Conservation (phyloP, 257 asterid species). For the Scutellaria galericulata region DNA sequence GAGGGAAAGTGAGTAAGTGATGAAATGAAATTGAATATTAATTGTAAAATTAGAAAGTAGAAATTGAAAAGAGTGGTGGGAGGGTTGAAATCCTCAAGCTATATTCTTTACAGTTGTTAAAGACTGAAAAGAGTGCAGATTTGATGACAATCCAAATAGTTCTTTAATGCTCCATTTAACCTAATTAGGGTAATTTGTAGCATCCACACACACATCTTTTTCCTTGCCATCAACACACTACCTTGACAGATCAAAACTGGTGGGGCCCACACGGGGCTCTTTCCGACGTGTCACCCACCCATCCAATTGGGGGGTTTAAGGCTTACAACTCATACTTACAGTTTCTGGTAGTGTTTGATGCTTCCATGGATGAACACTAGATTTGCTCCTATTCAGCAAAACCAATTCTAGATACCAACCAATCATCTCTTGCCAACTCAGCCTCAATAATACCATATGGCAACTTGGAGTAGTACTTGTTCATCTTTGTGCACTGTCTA, state of each 20-base stretch:
- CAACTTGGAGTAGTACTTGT: neutral
- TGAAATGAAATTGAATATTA: neutral
- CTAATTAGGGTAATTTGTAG: slow-evolving; percentile 35
- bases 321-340: slow-evolving; percentile 49
- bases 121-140: slow-evolving; percentile 33
- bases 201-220: slow-evolving; percentile 14
- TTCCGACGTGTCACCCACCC: slow-evolving; percentile 61
- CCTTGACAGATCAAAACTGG: neutral
- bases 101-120: slow-evolving; percentile 51
- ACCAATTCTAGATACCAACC: slow-evolving; percentile 34
- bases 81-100: slow-evolving; percentile 28
- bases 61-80: slow-evolving; percentile 22
- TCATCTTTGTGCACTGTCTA: neutral
- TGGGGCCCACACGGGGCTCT: slow-evolving; percentile 32
- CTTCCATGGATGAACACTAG: slow-evolving; percentile 36
- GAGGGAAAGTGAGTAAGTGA: slow-evolving; percentile 22
- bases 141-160: slow-evolving; percentile 30
- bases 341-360: slow-evolving; percentile 37
- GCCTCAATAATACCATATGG: slow-evolving; percentile 27
- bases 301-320: slow-evolving; percentile 54
- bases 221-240: slow-evolving; percentile 12
- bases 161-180: slow-evolving; percentile 44
- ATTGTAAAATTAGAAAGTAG: neutral
- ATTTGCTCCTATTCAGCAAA: slow-evolving; percentile 40
- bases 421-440: slow-evolving; percentile 38